phyloP scores from a whole-genome alignment of 306 rosid genomes.

The Begonia peltatifolia region DNA sequence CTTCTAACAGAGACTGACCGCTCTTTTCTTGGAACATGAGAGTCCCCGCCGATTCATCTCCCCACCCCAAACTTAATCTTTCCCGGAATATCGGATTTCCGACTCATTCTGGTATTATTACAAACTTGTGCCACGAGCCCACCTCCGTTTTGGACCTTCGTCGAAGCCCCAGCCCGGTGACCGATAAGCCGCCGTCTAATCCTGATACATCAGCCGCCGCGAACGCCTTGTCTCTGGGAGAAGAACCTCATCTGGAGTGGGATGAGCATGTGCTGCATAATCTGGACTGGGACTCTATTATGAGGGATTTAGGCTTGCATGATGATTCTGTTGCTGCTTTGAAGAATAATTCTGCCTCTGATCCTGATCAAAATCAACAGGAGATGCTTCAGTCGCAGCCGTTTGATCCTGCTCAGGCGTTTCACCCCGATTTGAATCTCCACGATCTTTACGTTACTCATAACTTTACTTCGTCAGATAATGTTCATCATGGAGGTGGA shows the following conservation, averaged over 20 bases:
- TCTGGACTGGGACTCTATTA: slow-evolving; percentile 74
- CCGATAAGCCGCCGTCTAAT: slow-evolving; percentile 16
- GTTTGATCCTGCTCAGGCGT: too few species aligned
- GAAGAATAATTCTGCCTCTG: too few species aligned
- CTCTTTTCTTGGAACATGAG: slow-evolving; percentile 34
- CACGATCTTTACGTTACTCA: slow-evolving; percentile 36
- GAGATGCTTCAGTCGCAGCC: slow-evolving; percentile 32
- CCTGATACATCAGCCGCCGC: slow-evolving; percentile 2
- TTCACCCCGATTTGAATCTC: slow-evolving; percentile 30
- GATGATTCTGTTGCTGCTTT: too few species aligned
- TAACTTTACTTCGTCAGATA: slow-evolving; percentile 10
- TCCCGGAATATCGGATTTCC: slow-evolving; percentile 8
- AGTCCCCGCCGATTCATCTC: slow-evolving; percentile 50
- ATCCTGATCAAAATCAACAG: slow-evolving; percentile 15
- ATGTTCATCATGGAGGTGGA: slow-evolving; percentile 3
- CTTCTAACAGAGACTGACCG: not conserved
- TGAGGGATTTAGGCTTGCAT: slow-evolving; percentile 53
- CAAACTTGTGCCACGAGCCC: slow-evolving; percentile 51
- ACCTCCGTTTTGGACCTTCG: slow-evolving; percentile 71
- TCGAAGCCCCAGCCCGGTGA: slow-evolving; percentile 58
- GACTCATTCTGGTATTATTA: slow-evolving; percentile 6
- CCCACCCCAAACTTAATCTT: slow-evolving; percentile 19
- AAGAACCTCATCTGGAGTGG: slow-evolving; percentile 28
- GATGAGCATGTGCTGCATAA: slow-evolving; percentile 54
- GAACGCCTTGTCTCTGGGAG: slow-evolving; percentile 14